Evolutionary conservation across 495 filamentous ascomycete species (phyloP).

Genomic region (Lentithecium fluviatile): DNA sequence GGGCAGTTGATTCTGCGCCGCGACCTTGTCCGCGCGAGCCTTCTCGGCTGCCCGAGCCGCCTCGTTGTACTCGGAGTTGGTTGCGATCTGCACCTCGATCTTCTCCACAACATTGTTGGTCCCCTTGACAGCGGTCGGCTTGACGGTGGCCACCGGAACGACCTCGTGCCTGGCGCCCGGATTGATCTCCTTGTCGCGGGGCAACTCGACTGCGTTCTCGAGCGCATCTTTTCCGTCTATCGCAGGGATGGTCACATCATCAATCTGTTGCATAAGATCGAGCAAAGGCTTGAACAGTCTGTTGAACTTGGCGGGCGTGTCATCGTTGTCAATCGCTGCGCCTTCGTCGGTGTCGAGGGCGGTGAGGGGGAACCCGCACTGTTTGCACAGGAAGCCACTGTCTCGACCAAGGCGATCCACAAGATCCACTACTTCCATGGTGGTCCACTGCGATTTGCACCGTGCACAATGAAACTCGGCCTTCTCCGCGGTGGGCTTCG

Average conservation of each 20-base stretch:
- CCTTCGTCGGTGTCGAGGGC: constrained; percentile 54
- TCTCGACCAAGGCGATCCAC: constrained; percentile 48
- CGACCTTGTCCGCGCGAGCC: constrained; percentile 68
- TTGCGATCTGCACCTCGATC: constrained; percentile 76
- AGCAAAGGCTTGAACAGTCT: constrained; percentile 82
- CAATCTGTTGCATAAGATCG: constrained; percentile 80
- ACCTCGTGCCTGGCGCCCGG: constrained; percentile 54
- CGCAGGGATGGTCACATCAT: constrained; percentile 75
- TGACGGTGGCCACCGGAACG: constrained; percentile 45
- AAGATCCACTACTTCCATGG: constrained; percentile 79
- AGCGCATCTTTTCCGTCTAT: constrained; percentile 83
- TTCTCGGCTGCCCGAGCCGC: constrained; percentile 71
- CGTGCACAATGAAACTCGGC: constrained; percentile 86
- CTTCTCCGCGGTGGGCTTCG: constrained; percentile 72
- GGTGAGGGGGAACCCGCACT: constrained; percentile 69
- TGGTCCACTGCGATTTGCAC: constrained; percentile 78
- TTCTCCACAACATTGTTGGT: constrained; percentile 66
- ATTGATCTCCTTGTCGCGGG: constrained; percentile 60
- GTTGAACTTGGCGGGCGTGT: constrained; percentile 83
- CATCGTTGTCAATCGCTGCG: constrained; percentile 59
- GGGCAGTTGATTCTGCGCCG: constrained; percentile 81
- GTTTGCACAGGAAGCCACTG: constrained; percentile 78
- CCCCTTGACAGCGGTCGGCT: constrained; percentile 70
- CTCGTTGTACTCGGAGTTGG: constrained; percentile 68
- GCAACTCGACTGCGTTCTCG: constrained; percentile 57